A percentile compares a stretch with the other conserved stretches of the same genome.
These are phyloP conservation scores for Nigrospora oryzae DNA, from an alignment of 2,329 filamentous ascomycete species.

Conservation along the genomic window DNA sequence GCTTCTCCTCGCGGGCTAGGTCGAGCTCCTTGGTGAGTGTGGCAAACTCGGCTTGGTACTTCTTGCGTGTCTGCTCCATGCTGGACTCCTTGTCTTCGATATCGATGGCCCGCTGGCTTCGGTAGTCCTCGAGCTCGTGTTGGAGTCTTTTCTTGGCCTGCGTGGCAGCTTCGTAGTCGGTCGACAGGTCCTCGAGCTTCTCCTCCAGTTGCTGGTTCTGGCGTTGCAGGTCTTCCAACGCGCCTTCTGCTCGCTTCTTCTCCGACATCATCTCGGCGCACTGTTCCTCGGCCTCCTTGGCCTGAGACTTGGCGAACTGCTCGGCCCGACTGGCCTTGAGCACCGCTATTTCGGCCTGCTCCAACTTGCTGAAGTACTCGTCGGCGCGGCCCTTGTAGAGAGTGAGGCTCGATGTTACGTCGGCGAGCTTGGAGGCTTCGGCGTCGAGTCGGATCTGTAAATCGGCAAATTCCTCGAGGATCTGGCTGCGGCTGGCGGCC, in stretches of 20 bases:
- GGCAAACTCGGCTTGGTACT: slow-evolving; percentile 90
- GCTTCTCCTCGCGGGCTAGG: slow-evolving; percentile 81
- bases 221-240: slow-evolving; percentile 82
- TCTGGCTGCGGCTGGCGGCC: slow-evolving; percentile 74
- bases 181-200: slow-evolving; percentile 81
- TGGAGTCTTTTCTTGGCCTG: slow-evolving; percentile 92
- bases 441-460: slow-evolving; percentile 88
- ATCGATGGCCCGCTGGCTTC: slow-evolving; percentile 88
- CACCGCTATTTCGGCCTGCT: slow-evolving; percentile 93
- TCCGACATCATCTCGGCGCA: slow-evolving; percentile 88
- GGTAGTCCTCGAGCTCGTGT: slow-evolving; percentile 95
- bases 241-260: slow-evolving; percentile 78
- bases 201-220: slow-evolving; percentile 87
- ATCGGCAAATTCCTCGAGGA: slow-evolving; percentile 87
- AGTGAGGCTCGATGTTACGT: slow-evolving; percentile 74
- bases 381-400: slow-evolving; percentile 89
- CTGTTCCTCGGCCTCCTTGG: slow-evolving; percentile 83
- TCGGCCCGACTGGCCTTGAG: slow-evolving; percentile 87
- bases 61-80: slow-evolving; percentile 94
- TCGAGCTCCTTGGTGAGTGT: slow-evolving; percentile 88
- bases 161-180: slow-evolving; percentile 75
- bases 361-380: slow-evolving; percentile 94
- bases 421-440: slow-evolving; percentile 75
- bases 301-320: slow-evolving; percentile 86
- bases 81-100: slow-evolving; percentile 94